Evolutionary conservation across 2,329 filamentous ascomycete species (phyloP).

Genomic region (Bertia moriformis): DNA sequence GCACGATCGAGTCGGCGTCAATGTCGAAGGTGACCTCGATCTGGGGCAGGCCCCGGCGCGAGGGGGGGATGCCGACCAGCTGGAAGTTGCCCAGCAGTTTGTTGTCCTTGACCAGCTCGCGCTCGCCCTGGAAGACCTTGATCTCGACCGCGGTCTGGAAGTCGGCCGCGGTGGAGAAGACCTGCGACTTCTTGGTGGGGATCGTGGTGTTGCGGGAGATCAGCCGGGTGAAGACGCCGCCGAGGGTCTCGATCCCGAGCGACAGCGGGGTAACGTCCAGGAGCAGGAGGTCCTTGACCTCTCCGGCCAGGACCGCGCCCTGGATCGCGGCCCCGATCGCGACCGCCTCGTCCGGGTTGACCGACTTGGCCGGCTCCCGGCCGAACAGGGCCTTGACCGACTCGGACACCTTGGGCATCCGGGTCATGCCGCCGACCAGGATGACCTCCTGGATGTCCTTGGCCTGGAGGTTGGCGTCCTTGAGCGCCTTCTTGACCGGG

Average conservation of each 20-base stretch:
- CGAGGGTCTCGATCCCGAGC: conserved; percentile 94
- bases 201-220: conserved; percentile 99
- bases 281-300: conserved; percentile 88
- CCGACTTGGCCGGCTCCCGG: conserved; percentile 90
- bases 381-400: conserved; percentile 95
- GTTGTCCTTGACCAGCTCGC: conserved; percentile 97
- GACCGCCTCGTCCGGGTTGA: conserved; percentile 96
- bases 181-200: conserved; percentile 96
- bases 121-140: conserved; percentile 99
- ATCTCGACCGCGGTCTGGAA: conserved; percentile 99
- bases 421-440: conserved; percentile 96
- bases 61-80: conserved; percentile 89
- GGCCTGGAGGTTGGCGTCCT: conserved; percentile 80
- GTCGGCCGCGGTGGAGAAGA: conserved; percentile 93
- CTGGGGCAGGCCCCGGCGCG: conserved; percentile 89
- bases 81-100: conserved; percentile 99
- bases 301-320: conserved; percentile 88
- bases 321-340: conserved; percentile 95
- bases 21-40: conserved; percentile 98
- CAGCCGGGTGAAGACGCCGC: conserved; percentile 91
- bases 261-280: conserved; percentile 92
- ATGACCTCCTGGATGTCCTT: conserved; percentile 97
- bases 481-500: conserved; percentile 88
- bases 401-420: conserved; percentile 96
- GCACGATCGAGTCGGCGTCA: conserved; percentile 92